Conservation (phyloP, 208 protist species). For the Trypanosoma caninum region DNA sequence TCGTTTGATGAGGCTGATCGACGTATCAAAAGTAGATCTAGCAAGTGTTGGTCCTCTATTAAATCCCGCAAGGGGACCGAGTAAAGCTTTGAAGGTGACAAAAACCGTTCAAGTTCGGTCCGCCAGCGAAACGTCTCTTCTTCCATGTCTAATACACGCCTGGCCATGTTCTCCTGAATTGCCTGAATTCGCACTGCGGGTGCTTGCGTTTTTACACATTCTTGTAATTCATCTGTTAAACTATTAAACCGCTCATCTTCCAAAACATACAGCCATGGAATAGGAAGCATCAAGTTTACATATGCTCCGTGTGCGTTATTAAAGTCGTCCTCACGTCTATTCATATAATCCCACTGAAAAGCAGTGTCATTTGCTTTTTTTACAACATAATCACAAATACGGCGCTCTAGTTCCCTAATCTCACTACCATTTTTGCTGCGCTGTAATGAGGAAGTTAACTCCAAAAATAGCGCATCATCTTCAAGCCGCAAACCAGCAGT, state of each 20-base stretch:
- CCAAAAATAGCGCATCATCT: constrained; percentile 42
- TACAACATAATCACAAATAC: constrained; percentile 35
- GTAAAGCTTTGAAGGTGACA: constrained; percentile 26
- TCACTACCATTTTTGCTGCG: not conserved
- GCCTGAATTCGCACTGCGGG: constrained; percentile 12
- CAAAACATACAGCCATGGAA: constrained; percentile 51
- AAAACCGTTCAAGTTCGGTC: constrained; percentile 23
- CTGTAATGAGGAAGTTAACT: constrained; percentile 26
- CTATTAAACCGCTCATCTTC: constrained; percentile 43
- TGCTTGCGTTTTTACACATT: constrained; percentile 20
- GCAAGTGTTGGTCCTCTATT: constrained; percentile 21
- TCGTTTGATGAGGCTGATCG: not conserved
- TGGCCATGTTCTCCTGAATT: constrained; percentile 17
- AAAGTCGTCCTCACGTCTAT: constrained; percentile 34
- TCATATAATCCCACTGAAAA: constrained; percentile 33
- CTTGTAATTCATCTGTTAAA: constrained; percentile 25
- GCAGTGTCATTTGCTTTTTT: constrained; percentile 31
- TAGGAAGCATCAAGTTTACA: constrained; percentile 52
- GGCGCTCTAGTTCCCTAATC: constrained; percentile 17
- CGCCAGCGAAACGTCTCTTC: constrained; percentile 40
- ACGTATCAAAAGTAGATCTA: constrained; percentile 17
- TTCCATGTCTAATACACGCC: constrained; percentile 33
- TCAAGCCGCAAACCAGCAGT: constrained; percentile 48
- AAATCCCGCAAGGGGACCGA: constrained; percentile 24
- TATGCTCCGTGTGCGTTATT: constrained; percentile 23